phyloP scores from a whole-genome alignment of 2,329 filamentous ascomycete species.

The Rhynchosporium secalis region DNA sequence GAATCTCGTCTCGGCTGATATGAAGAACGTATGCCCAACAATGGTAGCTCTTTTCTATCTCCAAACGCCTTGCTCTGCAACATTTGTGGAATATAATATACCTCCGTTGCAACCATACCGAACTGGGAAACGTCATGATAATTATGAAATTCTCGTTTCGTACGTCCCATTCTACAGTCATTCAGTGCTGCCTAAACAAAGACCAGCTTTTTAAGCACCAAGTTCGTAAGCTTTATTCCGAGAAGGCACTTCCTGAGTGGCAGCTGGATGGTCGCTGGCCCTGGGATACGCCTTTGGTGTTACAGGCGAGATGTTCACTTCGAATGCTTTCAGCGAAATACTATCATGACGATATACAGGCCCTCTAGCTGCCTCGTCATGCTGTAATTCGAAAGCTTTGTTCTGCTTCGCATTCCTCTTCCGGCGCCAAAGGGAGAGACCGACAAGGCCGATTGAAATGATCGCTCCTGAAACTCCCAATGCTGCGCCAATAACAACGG shows the following conservation, averaged over 20 bases:
- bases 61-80: too few relatives aligned
- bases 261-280: conserved; percentile 11
- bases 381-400: conserved; percentile 15
- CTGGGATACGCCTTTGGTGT: conserved; percentile 15
- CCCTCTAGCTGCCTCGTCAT: neutral
- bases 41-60: too few relatives aligned
- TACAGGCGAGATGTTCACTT: neutral
- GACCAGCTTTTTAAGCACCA: conserved; percentile 2
- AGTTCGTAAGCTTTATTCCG: conserved; percentile 19
- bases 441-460: conserved; percentile 19
- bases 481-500: conserved; percentile 25
- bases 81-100: too few relatives aligned
- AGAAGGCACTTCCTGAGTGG: conserved; percentile 7
- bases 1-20: too few relatives aligned
- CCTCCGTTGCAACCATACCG: too few relatives aligned
- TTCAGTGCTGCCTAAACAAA: neutral
- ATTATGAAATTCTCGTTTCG: neutral
- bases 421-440: conserved; percentile 20
- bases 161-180: neutral
- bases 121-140: too few relatives aligned
- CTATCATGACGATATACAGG: conserved; percentile 1
- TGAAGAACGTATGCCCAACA: too few relatives aligned
- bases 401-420: conserved; percentile 12
- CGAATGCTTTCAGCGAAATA: neutral
- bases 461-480: conserved; percentile 24